Percentiles rank a stretch among this genome's conserved stretches.
Evolutionary conservation across 2,329 filamentous ascomycete species (phyloP).

Genomic region (Alternaria brassicae): DNA sequence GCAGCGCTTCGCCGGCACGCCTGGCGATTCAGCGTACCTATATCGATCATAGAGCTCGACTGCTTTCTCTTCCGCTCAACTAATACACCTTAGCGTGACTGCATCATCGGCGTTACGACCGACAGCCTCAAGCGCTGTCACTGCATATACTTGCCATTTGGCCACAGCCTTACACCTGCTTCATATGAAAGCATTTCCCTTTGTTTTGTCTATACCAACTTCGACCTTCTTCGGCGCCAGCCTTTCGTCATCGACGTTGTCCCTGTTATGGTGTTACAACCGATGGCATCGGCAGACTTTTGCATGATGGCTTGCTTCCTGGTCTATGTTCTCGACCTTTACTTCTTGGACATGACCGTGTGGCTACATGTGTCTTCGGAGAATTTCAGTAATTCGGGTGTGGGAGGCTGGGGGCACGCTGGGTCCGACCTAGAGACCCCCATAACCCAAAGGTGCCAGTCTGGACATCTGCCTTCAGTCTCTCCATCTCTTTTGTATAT

Average conservation of each 20-base stretch:
- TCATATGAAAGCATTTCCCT: conserved; percentile 43
- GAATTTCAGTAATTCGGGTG: conserved; percentile 34
- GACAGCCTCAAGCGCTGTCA: conserved; percentile 32
- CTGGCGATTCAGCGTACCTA: conserved; percentile 34
- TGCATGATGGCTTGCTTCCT: conserved; percentile 19
- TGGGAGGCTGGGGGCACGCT: conserved; percentile 9
- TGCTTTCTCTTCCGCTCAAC: conserved; percentile 28
- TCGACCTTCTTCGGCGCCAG: conserved; percentile 25
- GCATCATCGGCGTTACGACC: conserved; percentile 47
- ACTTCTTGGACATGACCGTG: conserved; percentile 37
- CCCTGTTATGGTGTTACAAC: conserved; percentile 1
- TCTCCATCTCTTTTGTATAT: conserved; percentile 35
- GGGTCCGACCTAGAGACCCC: not conserved
- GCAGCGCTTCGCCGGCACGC: conserved; percentile 46
- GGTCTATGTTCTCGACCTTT: conserved; percentile 24
- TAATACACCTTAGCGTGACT: conserved; percentile 32
- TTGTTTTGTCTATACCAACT: conserved; percentile 38
- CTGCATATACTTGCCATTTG: conserved; percentile 29
- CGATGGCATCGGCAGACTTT: conserved; percentile 17
- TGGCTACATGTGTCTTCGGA: conserved; percentile 34
- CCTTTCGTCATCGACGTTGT: conserved; percentile 22
- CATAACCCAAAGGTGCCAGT: not conserved
- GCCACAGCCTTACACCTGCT: conserved; percentile 29
- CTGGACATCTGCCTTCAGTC: conserved; percentile 10
- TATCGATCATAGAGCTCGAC: conserved; percentile 31